phyloP scores from a whole-genome alignment of 2,329 filamentous ascomycete species.

The Diaporthe sp. region DNA sequence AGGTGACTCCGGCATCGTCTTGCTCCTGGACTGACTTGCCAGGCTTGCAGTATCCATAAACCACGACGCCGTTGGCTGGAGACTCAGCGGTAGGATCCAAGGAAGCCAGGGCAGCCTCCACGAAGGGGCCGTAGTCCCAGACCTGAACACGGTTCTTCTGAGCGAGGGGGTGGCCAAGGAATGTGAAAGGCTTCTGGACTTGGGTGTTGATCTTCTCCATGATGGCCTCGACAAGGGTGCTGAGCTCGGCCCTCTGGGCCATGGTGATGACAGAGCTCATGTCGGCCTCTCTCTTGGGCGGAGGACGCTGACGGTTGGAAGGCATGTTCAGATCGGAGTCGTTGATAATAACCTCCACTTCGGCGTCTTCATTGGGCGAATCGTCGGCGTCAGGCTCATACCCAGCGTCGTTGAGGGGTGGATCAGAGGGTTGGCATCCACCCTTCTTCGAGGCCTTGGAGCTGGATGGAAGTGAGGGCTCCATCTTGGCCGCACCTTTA shows the following conservation, averaged over 20 bases:
- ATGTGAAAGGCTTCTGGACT: constrained; percentile 67
- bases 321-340: constrained; percentile 30
- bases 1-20: constrained; percentile 13
- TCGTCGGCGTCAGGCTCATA: constrained; percentile 29
- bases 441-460: constrained; percentile 35
- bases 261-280: constrained; percentile 63
- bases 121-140: constrained; percentile 36
- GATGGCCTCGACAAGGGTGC: constrained; percentile 58
- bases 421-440: constrained; percentile 17
- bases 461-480: constrained; percentile 5
- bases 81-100: constrained; percentile 2
- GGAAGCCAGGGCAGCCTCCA: constrained; percentile 29
- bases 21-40: constrained; percentile 30
- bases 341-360: constrained; percentile 20
- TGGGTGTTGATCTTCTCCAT: constrained; percentile 45
- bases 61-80: constrained; percentile 10
- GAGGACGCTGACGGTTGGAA: constrained; percentile 44
- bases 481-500: constrained; percentile 22
- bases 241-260: constrained; percentile 66
- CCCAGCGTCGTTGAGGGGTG: constrained; percentile 2
- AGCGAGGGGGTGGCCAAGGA: constrained; percentile 48
- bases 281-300: constrained; percentile 62
- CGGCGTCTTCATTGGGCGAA: constrained; percentile 25
- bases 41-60: constrained; percentile 26
- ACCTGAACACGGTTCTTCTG: constrained; percentile 40